Conservation (phyloP, 257 asterid species). For the Nicotiana noctiflora region DNA sequence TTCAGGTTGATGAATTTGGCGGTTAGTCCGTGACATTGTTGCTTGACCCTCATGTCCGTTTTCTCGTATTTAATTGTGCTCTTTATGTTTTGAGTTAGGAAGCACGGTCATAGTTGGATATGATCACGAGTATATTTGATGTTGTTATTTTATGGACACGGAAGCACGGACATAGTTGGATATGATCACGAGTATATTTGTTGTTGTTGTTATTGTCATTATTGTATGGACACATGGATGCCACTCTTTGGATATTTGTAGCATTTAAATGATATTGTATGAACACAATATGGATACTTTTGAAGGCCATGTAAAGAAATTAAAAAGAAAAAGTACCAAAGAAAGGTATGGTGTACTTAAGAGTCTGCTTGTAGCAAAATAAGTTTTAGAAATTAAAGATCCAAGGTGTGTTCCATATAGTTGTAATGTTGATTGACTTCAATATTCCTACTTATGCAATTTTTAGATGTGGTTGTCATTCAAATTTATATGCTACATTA, state of each 20-base stretch:
- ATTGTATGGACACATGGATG: not conserved
- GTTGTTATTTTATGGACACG: not conserved
- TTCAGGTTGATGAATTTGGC: not conserved
- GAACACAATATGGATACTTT: not conserved
- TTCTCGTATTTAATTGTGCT: not conserved
- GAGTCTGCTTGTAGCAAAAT: not conserved
- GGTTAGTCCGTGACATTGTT: not conserved
- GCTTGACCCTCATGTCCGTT: not conserved
- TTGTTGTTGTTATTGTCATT: too few relatives aligned
- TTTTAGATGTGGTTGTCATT: not conserved
- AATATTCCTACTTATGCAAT: not conserved
- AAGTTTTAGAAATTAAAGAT: not conserved
- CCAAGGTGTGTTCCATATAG: not conserved
- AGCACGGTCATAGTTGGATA: not conserved
- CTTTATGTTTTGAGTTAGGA: not conserved
- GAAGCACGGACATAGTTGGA: not conserved
- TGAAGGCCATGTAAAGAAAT: not conserved
- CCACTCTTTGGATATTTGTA: not conserved
- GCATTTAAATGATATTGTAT: not conserved
- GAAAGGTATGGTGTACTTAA: not conserved
- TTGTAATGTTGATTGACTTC: not conserved
- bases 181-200: not conserved
- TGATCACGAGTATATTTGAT: not conserved
- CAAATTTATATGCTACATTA: not conserved
- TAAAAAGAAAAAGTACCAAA: not conserved